Evolutionary conservation across 139 green algal species (phyloP), one percentile per base, ranked within the genome.

Genomic region (Chlamydomonas eustigma): DNA sequence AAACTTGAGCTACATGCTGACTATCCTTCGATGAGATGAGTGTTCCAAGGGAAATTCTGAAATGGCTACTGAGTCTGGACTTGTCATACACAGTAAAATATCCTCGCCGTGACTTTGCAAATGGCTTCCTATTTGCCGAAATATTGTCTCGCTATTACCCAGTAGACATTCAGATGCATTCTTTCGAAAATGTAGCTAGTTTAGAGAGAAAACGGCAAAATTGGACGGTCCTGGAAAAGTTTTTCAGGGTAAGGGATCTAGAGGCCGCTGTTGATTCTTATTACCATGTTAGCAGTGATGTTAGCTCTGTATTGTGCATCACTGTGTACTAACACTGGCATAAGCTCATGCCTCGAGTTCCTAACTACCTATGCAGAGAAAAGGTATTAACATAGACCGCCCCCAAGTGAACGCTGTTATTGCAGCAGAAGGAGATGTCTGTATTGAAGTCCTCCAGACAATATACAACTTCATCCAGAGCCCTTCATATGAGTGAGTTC

Each of bases 51-150:
- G 65, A 73, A 39, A 39, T 50, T 34, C 34, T 73, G 4, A 73
- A 73, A 39, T 73, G 65, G 65, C 39, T 73, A 51, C 65, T 73
- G 32, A 39, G 71, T 32, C 37, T 63, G 3, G 73, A 73, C 36
- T 36, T 78, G 52, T 73, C 58, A 18, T 78, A 78, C 34, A 24
- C 50, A n/a, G 50, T 69, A 3, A 77, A 70, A 52, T 37, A 73
- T 6, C 4, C 72, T 50, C 8, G 12, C 51, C 74, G 75, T 8
- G 75, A 78, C 3, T 77, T 86, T 33, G 69, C 83, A 4, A 92
- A 92, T 83, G 87, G 87, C 2, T 93, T 90, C 39, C 69, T 93
- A 24, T 82, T 91, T 58, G 89, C 86, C 0, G 89, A 92, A 67
- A 82, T 93, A 36, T 64, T 93, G 39, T 90, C 80, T 3, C 73